Percentiles rank a stretch among this genome's conserved stretches.
phyloP scores from a whole-genome alignment of 768 basidiomycete species.

The Calocybe indica region DNA sequence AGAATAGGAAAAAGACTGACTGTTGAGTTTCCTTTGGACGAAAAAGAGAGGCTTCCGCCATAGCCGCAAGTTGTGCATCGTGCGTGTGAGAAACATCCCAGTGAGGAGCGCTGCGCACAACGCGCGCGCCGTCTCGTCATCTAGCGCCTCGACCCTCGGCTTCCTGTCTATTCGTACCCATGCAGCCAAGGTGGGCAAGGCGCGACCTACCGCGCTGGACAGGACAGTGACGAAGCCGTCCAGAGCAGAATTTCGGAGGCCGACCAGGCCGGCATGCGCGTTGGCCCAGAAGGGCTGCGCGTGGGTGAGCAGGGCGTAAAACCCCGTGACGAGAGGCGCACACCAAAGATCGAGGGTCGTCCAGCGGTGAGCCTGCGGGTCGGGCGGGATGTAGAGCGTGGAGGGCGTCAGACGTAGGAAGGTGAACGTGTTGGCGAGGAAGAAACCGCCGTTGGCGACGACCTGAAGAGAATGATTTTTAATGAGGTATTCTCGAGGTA shows the following conservation, averaged over 20 bases:
- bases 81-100: conserved; percentile 54
- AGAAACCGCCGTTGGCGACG: conserved; percentile 76
- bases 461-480: conserved; percentile 32
- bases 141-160: conserved; percentile 38
- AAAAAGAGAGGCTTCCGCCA: conserved; percentile 8
- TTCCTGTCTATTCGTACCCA: conserved; percentile 15
- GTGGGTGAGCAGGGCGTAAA: conserved; percentile 82
- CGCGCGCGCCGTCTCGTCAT: conserved; percentile 62
- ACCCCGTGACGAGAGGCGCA: conserved; percentile 68
- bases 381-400: conserved; percentile 67
- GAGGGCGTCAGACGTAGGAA: conserved; percentile 70
- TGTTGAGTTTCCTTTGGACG: too few species aligned
- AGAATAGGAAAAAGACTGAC: too few species aligned
- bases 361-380: conserved; percentile 82
- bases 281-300: conserved; percentile 82
- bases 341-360: conserved; percentile 81
- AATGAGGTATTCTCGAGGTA: neutral
- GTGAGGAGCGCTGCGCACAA: conserved; percentile 65
- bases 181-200: too few species aligned
- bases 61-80: conserved; percentile 57
- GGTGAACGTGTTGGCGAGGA: conserved; percentile 68
- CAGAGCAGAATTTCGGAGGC: conserved; percentile 12
- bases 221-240: conserved; percentile 11
- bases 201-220: conserved; percentile 21
- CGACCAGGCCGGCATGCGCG: conserved; percentile 40